These are phyloP conservation scores for Hypericum perforatum DNA, from an alignment of 345 rosid species.

Conservation along the genomic window DNA sequence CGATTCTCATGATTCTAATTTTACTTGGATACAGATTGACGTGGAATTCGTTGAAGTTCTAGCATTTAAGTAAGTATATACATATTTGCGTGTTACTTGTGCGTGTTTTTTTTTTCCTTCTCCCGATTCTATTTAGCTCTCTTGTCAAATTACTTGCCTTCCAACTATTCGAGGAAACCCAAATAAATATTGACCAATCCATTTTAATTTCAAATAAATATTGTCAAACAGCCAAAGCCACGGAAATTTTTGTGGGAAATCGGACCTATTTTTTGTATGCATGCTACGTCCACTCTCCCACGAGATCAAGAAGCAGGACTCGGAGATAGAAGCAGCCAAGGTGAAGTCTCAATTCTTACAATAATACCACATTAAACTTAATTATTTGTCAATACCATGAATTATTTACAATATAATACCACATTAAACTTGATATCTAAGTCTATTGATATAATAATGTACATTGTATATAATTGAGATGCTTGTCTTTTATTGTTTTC, in stretches of 20 bases:
- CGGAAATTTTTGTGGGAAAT: neutral
- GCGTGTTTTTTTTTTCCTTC: neutral
- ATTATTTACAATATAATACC: too few relatives aligned
- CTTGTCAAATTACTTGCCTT: neutral
- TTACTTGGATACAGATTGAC: neutral
- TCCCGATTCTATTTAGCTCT: too few relatives aligned
- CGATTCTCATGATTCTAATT: too few relatives aligned
- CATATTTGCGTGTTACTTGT: neutral
- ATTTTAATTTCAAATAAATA: neutral
- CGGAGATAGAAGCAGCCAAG: neutral
- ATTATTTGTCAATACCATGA: too few relatives aligned
- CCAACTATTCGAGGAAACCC: neutral
- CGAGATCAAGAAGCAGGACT: neutral
- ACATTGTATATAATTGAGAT: too few relatives aligned
- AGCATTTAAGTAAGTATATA: neutral
- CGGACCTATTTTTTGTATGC: constrained; percentile 2
- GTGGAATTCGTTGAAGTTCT: neutral
- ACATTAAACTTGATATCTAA: too few relatives aligned
- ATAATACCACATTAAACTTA: too few relatives aligned
- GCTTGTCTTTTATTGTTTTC: neutral
- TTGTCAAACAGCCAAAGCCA: constrained; percentile 1
- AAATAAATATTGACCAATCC: neutral
- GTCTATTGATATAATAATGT: too few relatives aligned
- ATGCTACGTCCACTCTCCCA: neutral
- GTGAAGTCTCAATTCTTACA: neutral